A percentile compares a stretch with the other conserved stretches of the same genome.
These are phyloP conservation scores for Lentinus polychrous DNA, from an alignment of 1,284 basidiomycete species.

Conservation along the genomic window DNA sequence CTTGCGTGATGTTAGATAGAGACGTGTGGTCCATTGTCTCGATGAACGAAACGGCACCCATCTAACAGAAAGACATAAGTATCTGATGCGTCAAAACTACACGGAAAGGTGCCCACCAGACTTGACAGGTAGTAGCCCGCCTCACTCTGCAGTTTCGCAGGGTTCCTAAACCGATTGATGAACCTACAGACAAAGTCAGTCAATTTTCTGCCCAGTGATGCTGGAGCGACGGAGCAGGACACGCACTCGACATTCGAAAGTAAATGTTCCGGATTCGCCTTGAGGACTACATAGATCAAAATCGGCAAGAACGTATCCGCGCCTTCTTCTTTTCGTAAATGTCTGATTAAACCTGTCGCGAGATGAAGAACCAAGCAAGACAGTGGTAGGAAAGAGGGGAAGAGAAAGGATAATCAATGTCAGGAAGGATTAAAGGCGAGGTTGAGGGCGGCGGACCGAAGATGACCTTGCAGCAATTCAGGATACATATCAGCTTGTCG, in stretches of 20 bases:
- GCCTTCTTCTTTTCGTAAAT: slow-evolving; percentile 70
- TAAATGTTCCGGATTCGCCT: slow-evolving; percentile 89
- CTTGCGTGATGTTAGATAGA: slow-evolving; percentile 86
- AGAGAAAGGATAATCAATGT: slow-evolving; percentile 8
- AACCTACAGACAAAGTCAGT: slow-evolving; percentile 51
- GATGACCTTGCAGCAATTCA: slow-evolving; percentile 99
- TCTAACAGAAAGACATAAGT: slow-evolving; percentile 35
- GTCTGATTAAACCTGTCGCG: slow-evolving; percentile 75
- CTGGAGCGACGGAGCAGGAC: neutral
- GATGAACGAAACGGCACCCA: slow-evolving; percentile 91
- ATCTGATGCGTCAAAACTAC: neutral
- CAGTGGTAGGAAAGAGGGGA: slow-evolving; percentile 4
- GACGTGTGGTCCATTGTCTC: slow-evolving; percentile 96
- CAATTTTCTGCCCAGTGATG: no score
- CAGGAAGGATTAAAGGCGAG: slow-evolving; percentile 9
- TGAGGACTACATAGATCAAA: slow-evolving; percentile 90
- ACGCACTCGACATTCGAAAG: slow-evolving; percentile 91
- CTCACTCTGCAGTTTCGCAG: slow-evolving; percentile 87
- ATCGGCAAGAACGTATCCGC: slow-evolving; percentile 95
- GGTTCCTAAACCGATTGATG: slow-evolving; percentile 92
- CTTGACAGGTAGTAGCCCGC: slow-evolving; percentile 97
- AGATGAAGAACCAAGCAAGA: slow-evolving; percentile 1
- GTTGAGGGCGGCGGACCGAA: slow-evolving; percentile 62
- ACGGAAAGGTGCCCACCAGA: slow-evolving; percentile 48
- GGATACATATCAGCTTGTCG: slow-evolving; percentile 96